phyloP scores from a whole-genome alignment of 306 rosid species.

The Begonia loranthoides region DNA sequence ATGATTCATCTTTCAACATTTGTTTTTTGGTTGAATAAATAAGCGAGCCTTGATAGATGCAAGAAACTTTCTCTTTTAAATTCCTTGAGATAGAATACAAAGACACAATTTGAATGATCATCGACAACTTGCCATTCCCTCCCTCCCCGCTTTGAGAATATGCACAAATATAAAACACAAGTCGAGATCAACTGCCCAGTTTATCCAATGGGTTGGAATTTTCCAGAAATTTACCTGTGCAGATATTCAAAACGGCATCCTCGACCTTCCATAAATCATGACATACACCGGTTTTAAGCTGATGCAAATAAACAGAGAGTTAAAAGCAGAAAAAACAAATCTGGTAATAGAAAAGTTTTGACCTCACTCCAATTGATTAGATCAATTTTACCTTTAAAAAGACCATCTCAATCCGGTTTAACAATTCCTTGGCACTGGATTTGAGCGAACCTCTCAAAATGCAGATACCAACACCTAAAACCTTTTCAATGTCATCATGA shows the following conservation, averaged over 20 bases:
- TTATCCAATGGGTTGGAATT: not conserved
- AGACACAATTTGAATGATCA: too few species aligned
- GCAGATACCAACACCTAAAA: conserved; percentile 45
- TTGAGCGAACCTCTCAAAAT: conserved; percentile 59
- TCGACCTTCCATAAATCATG: conserved; percentile 41
- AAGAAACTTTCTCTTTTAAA: too few species aligned
- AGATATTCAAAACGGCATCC: conserved; percentile 3
- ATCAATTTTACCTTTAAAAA: conserved; percentile 44
- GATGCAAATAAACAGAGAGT: conserved; percentile 14
- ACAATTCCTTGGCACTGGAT: conserved; percentile 32
- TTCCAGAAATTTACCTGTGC: not conserved
- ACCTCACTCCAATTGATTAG: conserved; percentile 5
- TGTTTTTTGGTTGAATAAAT: too few species aligned
- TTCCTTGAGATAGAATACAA: too few species aligned
- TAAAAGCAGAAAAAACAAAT: not conserved
- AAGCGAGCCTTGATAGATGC: too few species aligned
- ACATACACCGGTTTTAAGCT: conserved; percentile 44
- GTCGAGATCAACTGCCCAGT: too few species aligned
- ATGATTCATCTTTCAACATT: too few species aligned
- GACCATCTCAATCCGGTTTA: conserved; percentile 32
- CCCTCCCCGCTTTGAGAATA: too few species aligned
- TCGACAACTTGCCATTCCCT: too few species aligned
- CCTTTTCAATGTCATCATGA: conserved; percentile 38
- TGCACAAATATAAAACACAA: too few species aligned
- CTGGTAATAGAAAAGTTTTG: not conserved